These are phyloP conservation scores for Butyriboletus loyo DNA, from an alignment of 768 basidiomycete species.

Conservation along the genomic window DNA sequence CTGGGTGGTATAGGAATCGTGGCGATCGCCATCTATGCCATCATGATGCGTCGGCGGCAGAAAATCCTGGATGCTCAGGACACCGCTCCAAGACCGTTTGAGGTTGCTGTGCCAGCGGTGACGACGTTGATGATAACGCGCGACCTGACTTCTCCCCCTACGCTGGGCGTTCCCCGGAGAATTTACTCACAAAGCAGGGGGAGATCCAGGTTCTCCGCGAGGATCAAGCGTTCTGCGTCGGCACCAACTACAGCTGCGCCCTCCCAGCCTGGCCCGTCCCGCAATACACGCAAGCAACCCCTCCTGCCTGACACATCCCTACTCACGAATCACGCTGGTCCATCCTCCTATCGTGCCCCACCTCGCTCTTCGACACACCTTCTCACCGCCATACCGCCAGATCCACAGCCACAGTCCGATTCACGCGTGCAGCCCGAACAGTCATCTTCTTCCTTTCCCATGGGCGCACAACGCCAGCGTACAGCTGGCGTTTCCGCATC, in stretches of 20 bases:
- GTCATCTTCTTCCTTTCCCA: neutral
- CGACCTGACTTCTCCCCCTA: neutral
- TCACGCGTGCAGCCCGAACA: neutral
- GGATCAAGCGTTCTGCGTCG: neutral
- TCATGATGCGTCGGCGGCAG: slow-evolving; percentile 19
- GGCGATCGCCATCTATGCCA: slow-evolving; percentile 7
- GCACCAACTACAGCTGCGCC: neutral
- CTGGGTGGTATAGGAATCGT: slow-evolving; percentile 20
- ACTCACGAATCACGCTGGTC: neutral
- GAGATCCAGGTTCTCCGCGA: neutral
- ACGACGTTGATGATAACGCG: neutral
- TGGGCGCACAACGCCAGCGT: neutral
- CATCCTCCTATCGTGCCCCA: neutral
- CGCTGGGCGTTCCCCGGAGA: slow-evolving; percentile 2
- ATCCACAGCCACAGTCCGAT: neutral
- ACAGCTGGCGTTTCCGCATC: neutral
- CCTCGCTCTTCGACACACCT: neutral
- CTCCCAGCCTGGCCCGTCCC: neutral
- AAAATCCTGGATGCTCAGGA: slow-evolving; percentile 20
- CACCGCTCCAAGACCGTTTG: slow-evolving; percentile 26
- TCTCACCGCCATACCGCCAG: neutral
- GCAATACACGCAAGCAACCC: neutral
- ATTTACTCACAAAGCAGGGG: neutral
- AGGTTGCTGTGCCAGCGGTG: slow-evolving; percentile 9
- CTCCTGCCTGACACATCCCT: slow-evolving; percentile 2